Evolutionary conservation across 2,329 filamentous ascomycete species (phyloP).

Genomic region (Passalora sequoiae): DNA sequence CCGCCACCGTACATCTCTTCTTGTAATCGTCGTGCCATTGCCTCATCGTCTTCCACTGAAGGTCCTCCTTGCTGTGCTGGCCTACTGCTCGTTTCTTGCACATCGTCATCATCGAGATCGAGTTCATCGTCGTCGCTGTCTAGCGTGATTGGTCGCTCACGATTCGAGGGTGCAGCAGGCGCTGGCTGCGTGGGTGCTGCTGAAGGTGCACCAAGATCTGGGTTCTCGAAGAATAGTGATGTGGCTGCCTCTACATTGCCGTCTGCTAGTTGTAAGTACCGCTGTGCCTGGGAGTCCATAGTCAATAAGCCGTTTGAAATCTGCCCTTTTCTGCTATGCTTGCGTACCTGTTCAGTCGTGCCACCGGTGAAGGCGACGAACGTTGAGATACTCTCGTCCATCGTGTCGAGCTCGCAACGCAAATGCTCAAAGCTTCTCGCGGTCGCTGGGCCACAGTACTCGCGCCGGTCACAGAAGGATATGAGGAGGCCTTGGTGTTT

Average conservation of each 20-base stretch:
- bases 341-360: constrained; percentile 61
- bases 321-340: too few relatives aligned
- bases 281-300: too few relatives aligned
- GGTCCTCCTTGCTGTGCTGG: constrained; percentile 15
- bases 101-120: constrained; percentile 37
- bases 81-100: constrained; percentile 26
- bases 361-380: constrained; percentile 80
- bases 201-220: constrained; percentile 45
- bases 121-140: constrained; percentile 62
- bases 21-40: constrained; percentile 84
- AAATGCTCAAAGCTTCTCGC: not conserved
- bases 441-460: not conserved
- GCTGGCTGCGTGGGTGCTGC: constrained; percentile 26
- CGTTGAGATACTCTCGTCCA: constrained; percentile 61
- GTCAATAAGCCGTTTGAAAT: too few relatives aligned
- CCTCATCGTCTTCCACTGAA: constrained; percentile 74
- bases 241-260: constrained; percentile 80
- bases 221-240: constrained; percentile 82
- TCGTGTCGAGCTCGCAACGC: constrained; percentile 6
- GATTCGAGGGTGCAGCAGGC: constrained; percentile 32
- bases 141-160: constrained; percentile 62
- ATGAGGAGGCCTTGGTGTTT: too few relatives aligned
- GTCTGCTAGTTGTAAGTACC: constrained; percentile 80
- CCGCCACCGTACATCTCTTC: constrained; percentile 75
- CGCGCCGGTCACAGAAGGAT: not conserved